A percentile compares a stretch with the other conserved stretches of the same genome.
phyloP scores from a whole-genome alignment of 129 eudicot genomes.

The Erigeron canadensis region DNA sequence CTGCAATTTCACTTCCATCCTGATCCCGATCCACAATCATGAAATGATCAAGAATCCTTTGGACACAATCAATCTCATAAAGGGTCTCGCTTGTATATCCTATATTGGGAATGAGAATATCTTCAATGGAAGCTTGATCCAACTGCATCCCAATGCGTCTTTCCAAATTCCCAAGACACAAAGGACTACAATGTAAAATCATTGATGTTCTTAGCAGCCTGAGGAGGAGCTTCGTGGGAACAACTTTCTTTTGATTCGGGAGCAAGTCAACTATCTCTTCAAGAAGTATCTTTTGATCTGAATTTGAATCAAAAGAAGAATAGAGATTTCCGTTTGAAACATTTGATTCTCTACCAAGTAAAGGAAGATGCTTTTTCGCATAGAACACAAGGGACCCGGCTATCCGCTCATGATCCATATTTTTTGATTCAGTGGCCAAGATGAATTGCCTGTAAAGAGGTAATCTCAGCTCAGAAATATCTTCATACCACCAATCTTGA shows the following conservation, averaged over 20 bases:
- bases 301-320: conserved; percentile 41
- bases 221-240: conserved; percentile 53
- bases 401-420: conserved; percentile 54
- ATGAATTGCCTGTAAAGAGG: conserved; percentile 59
- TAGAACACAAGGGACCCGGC: conserved; percentile 66
- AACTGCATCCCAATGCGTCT: conserved; percentile 51
- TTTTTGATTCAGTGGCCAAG: conserved; percentile 42
- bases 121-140: conserved; percentile 62
- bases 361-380: conserved; percentile 60
- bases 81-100: conserved; percentile 64
- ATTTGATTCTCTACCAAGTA: conserved; percentile 46
- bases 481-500: conserved; percentile 87
- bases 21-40: conserved; percentile 36
- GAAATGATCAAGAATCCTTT: conserved; percentile 70
- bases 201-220: conserved; percentile 56
- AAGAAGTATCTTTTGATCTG: conserved; percentile 57
- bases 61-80: conserved; percentile 73
- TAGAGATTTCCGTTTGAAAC: conserved; percentile 35
- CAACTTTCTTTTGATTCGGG: conserved; percentile 54
- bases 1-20: conserved; percentile 36
- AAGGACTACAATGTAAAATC: conserved; percentile 52
- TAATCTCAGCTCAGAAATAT: conserved; percentile 49
- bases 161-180: conserved; percentile 49
- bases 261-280: conserved; percentile 60
- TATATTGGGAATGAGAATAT: conserved; percentile 65